Evolutionary conservation across 2,329 filamentous ascomycete species (phyloP).

Genomic region (Cercospora janseana): DNA sequence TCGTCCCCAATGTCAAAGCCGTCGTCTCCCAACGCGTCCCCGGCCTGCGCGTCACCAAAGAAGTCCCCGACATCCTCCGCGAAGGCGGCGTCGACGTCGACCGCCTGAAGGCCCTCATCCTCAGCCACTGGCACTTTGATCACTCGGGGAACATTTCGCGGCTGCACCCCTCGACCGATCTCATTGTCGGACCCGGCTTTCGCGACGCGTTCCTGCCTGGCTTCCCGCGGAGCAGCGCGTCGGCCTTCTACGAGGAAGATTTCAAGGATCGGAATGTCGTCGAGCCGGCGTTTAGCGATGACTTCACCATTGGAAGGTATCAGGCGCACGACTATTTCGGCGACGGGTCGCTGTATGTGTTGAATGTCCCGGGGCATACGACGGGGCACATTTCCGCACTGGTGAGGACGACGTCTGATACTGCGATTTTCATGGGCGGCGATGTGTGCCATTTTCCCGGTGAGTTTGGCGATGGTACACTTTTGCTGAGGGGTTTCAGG

Average conservation of each 20-base stretch:
- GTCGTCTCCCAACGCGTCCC: constrained; percentile 21
- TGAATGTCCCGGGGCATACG: constrained; percentile 36
- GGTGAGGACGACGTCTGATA: constrained; percentile 26
- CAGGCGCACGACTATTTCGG: constrained; percentile 45
- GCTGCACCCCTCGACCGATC: constrained; percentile 48
- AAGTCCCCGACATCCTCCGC: constrained; percentile 38
- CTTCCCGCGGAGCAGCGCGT: constrained; percentile 40
- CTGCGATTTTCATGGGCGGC: constrained; percentile 29
- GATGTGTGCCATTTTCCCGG: constrained; percentile 30
- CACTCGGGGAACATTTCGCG: constrained; percentile 52
- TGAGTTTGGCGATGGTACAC: too few relatives aligned
- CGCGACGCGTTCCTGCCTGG: constrained; percentile 49
- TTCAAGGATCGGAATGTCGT: constrained; percentile 26
- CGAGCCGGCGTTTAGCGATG: constrained; percentile 24
- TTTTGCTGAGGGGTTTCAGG: too few relatives aligned
- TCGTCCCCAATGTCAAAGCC: constrained; percentile 28
- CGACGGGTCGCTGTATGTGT: constrained; percentile 45
- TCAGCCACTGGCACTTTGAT: constrained; percentile 44
- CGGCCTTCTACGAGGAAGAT: constrained; percentile 21
- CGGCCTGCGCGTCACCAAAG: constrained; percentile 30
- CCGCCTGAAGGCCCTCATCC: constrained; percentile 42
- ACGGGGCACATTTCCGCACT: constrained; percentile 28
- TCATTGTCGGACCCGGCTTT: constrained; percentile 56
- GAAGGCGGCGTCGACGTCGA: constrained; percentile 36
- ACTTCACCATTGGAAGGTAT: constrained; percentile 42